Evolutionary conservation across 441 rosid genomes (phyloP), one percentile per base, ranked within the genome.

Genomic region (Gossypium lobatum): DNA sequence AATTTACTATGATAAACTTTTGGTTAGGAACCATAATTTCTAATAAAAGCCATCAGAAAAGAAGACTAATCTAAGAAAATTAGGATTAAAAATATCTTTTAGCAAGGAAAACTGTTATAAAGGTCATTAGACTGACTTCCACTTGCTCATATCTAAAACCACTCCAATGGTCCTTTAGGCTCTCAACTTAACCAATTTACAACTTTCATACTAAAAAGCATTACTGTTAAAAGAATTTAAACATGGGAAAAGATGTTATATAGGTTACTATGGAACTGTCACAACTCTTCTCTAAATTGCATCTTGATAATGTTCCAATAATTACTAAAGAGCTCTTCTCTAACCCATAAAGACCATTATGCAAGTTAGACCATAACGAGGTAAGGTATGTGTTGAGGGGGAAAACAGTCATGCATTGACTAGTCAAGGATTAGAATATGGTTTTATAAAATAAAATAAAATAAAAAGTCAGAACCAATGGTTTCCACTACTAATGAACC

Each of bases 171-270:
- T 25, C 52, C 39, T 25, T 57, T 0, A 2, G 20, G 25, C 20
- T 46, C 58, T 23, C 8, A 25, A 48, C 20, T 25, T 48, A 25
- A 67, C 58, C 42, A 67, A 48, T 48, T 25, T 10, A 67, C 39
- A 23, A 11, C 58, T 67, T 48, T 48, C 42, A 23, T 66, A 46
- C 34, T 11, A 23, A 21, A 46, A 11, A 23, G 42, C 21, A 14
- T 48, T 48, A 48, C 23, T 48, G 42, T 67, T 48, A 48, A 48
- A 67, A 37, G 42, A 67, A 67, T 25, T 34, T 48, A 67, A 67
- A 25, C 58, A 14, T 23, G 1, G 42, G 39, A 25, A 23, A 23
- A 7, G 23, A 34, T 14, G 57, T 46, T 46, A 21, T 45, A 46
- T 14, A 14, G 18, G 71, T 66, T 23, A 67, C 9, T 20, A 23